These are phyloP conservation scores for Rhizophagus clarus DNA, from an alignment of 192 early-diverging fungal species.

Conservation along the genomic window DNA sequence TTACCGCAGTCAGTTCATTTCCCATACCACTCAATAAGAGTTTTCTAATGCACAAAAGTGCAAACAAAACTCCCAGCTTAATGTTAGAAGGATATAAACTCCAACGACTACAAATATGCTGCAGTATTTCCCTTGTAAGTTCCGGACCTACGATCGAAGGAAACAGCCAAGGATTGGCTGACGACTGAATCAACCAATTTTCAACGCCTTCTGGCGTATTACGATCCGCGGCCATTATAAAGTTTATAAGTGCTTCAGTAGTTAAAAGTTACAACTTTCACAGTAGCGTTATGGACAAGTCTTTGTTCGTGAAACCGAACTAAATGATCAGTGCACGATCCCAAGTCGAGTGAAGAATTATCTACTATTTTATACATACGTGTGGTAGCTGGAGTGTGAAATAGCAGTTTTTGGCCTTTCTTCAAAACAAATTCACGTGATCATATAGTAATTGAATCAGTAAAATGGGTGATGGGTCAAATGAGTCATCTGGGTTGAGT, in stretches of 20 bases:
- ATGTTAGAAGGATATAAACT: background rate
- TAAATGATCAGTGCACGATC: background rate
- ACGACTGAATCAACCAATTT: background rate
- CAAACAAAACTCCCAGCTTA: constrained; percentile 20
- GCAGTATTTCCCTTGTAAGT: constrained; percentile 4
- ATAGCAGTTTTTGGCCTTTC: background rate
- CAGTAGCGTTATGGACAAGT: background rate
- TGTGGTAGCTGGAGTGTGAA: background rate
- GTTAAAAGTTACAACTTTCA: background rate
- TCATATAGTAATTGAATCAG: background rate
- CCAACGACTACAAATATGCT: constrained; percentile 15
- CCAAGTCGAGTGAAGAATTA: background rate
- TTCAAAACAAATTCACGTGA: constrained; percentile 14
- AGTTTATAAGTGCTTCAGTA: background rate
- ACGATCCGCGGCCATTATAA: constrained; percentile 4
- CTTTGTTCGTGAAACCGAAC: background rate
- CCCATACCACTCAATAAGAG: background rate
- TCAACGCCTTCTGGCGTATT: background rate
- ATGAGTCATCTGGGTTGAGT: background rate
- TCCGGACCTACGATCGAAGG: background rate
- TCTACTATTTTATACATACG: constrained; percentile 11
- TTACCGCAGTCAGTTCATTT: background rate
- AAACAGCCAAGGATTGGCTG: constrained; percentile 4
- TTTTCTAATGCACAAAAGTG: constrained; percentile 20
- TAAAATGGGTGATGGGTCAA: no score